Base-by-base conservation (phyloP, 257 asterid genomes). In the Rhazya stricta region DNA sequence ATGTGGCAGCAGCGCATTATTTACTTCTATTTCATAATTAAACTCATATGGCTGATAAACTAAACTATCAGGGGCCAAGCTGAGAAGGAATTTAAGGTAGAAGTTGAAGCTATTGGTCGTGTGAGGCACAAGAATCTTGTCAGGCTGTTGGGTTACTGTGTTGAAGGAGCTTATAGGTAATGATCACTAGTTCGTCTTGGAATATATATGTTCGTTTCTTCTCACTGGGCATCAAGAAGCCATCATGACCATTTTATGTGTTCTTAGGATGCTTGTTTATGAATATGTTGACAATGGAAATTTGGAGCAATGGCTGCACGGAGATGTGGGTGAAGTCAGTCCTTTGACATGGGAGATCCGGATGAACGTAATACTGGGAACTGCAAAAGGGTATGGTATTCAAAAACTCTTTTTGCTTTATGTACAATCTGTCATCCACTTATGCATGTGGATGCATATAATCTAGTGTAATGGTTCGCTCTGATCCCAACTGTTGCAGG, bases 241-340 rank as follows among this genome's bases (percentile, higher is more conserved):
- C 81, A 70, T 32, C 27, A 23, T 79, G 53, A 72, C n/a, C 39
- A 19, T 63, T 57, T 36, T 25, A 21, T 62, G 15, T 79, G 16
- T 70, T 75, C 32, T 50, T 56, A 94, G 98, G 90, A 94, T 94
- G 98, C 95, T 94, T 62, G 97, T 94, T 66, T 94, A 94, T 58
- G 98, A 94, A 77, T 94, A 89, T 72, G 95, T 94, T 51, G 95
- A 94, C 72, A 91, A 89, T 62, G 97, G 97, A 67, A 91, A 87
- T 82, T 84, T 94, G 86, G 98, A 94, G 79, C 98, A 94, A 68
- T 94, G 98, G 98, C 87, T 94, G 76, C 98, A 94, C 66, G 98
- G 98, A 65, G 97, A 94, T 75, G 95, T 94, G 39, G 97, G 97
- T 60, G 93, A 94, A 63, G 85, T 90, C 51, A 94, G 96, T 82